These are phyloP conservation scores for Incumbomyces lentus DNA, from an alignment of 2,329 filamentous ascomycete genomes.

Conservation along the genomic window DNA sequence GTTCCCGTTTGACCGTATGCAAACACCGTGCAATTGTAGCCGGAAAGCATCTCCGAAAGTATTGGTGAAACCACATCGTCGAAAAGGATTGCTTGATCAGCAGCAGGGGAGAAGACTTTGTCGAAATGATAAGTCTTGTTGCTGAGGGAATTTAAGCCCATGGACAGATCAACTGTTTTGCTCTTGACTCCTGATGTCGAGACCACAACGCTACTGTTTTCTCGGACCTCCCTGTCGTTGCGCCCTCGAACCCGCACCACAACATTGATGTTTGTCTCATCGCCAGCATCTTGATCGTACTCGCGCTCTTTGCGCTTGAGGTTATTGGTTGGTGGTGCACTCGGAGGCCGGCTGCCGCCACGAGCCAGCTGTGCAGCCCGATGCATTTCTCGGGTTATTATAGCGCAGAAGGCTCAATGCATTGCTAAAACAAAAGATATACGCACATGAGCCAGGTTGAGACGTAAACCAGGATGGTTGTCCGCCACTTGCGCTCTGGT, in stretches of 20 bases:
- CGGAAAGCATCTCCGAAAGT: constrained; percentile 85
- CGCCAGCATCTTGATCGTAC: constrained; percentile 58
- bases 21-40: constrained; percentile 97
- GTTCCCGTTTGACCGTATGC: constrained; percentile 97
- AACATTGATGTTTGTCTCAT: constrained; percentile 95
- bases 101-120: constrained; percentile 89
- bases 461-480: constrained; percentile 1
- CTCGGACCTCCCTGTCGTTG: constrained; percentile 81
- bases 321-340: constrained; percentile 39
- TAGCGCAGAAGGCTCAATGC: constrained; percentile 1
- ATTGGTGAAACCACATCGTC: constrained; percentile 93
- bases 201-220: constrained; percentile 91
- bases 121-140: constrained; percentile 97
- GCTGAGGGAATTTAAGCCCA: constrained; percentile 83
- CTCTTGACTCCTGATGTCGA: constrained; percentile 81
- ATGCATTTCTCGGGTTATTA: constrained; percentile 1
- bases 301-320: constrained; percentile 81
- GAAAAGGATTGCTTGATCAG: constrained; percentile 87
- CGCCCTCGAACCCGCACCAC: constrained; percentile 89
- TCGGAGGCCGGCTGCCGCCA: constrained; percentile 29
- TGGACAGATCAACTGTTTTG: constrained; percentile 71
- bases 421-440: neutral
- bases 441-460: constrained; percentile 10
- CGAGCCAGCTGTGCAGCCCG: constrained; percentile 5
- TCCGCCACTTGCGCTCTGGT: neutral